Evolutionary conservation across 1,139 yeast species (phyloP).

Genomic region (Yamadazyma oceani): DNA sequence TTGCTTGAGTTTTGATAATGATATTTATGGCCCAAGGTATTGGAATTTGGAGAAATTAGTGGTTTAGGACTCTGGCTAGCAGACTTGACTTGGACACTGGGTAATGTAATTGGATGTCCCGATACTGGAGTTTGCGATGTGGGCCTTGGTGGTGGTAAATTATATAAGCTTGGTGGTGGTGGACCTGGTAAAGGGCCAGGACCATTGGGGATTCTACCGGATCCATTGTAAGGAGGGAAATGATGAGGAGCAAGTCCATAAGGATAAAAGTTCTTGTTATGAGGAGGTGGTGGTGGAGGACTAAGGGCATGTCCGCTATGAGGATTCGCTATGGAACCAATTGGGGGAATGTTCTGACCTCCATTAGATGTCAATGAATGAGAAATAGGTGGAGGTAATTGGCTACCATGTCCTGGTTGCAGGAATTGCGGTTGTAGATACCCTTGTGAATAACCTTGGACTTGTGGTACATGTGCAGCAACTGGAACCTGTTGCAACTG

Average conservation of each 20-base stretch:
- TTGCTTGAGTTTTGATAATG: no score
- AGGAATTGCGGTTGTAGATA: conserved; percentile 4
- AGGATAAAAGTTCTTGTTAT: no score
- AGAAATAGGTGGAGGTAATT: not conserved
- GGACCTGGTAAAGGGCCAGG: conserved; percentile 51
- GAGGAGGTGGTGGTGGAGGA: conserved; percentile 5
- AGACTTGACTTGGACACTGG: not conserved
- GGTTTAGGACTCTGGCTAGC: conserved; percentile 1
- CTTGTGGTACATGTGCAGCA: conserved; percentile 8
- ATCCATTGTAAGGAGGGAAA: conserved; percentile 39
- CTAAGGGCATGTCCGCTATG: conserved; percentile 5
- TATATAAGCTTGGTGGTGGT: conserved; percentile 28
- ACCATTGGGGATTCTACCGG: conserved; percentile 44
- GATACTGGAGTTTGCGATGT: conserved; percentile 8
- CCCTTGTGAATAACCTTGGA: not conserved
- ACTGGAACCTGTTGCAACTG: conserved; percentile 7
- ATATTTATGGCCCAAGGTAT: no score
- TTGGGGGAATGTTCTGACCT: not conserved
- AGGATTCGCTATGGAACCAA: conserved; percentile 2
- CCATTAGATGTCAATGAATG: no score
- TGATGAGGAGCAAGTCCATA: conserved; percentile 18
- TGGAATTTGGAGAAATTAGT: conserved; percentile 7
- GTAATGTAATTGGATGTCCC: conserved; percentile 2
- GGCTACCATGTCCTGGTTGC: not conserved
- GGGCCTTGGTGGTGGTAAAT: conserved; percentile 6